Evolutionary conservation across 805 yeast species (phyloP), one percentile per base, ranked within the genome.

Genomic region (Yamadazyma endophytica): DNA sequence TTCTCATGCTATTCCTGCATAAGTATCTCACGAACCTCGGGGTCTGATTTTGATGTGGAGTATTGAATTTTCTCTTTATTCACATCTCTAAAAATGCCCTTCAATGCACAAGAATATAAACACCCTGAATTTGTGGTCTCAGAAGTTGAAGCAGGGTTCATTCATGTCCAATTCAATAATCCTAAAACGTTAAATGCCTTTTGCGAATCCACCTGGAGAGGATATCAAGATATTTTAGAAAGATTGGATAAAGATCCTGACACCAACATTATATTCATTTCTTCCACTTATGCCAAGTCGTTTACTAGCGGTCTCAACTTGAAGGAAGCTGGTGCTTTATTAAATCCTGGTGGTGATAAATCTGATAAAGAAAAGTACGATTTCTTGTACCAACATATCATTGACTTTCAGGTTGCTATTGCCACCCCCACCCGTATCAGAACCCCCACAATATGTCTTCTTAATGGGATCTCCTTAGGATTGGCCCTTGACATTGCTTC

Each of bases 281-380:
- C 83, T 1, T 69, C 78, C 1, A 78, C 80, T 0, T 59, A 50
- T 2, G 82, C 82, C 6, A 56, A 56, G 15, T 65, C 79, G 2
- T 79, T 84, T 46, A 63, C 78, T 17, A 64, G 85, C 4, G 94
- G 94, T 0, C 63, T 83, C 40, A 81, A 84, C 49, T 50, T 83
- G 46, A 65, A 67, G 40, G 55, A 49, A 5, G 58, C 60, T 9
- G 21, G 35, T 12, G 17, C 14, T 6, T 6, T 39, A 8, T 13
- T 34, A 8, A 9, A 24, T 8, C 14, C 13, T 20, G 13, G 13
- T n/a, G 18, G 23, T 2, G 18, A 12, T 11, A 20, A 17, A n/a
- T 21, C 32, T 8, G 19, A 28, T 11, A 28, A 29, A 13, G 31
- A 63, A 30, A 37, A 40, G 26, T 40, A 44, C 23, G 59, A 44